Evolutionary conservation across 139 green algal species (phyloP).

Genomic region (Eudorina sp.): DNA sequence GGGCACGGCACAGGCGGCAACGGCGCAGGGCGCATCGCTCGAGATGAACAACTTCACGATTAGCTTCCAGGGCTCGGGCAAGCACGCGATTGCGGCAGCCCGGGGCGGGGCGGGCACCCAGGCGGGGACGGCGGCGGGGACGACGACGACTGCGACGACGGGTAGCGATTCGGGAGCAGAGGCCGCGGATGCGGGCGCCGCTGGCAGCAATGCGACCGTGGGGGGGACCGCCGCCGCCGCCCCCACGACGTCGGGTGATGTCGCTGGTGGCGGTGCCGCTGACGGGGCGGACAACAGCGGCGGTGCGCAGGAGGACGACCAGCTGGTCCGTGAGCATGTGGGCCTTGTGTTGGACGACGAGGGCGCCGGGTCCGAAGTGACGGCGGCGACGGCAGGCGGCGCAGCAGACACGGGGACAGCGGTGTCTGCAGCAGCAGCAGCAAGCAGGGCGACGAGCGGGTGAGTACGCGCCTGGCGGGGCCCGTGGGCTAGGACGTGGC

Average conservation of each 20-base stretch:
- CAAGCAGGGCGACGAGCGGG: too few relatives aligned
- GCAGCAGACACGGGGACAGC: not conserved
- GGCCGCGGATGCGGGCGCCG: not conserved
- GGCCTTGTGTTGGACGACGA: constrained; percentile 18
- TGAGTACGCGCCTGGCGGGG: too few relatives aligned
- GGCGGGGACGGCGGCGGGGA: not conserved
- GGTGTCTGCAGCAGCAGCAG: not conserved
- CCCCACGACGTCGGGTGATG: not conserved
- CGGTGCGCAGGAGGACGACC: not conserved
- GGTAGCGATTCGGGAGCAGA: not conserved
- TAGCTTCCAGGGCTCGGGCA: too few relatives aligned
- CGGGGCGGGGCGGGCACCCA: not conserved
- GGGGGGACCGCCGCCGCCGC: too few relatives aligned
- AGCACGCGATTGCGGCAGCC: too few relatives aligned
- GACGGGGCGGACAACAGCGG: too few relatives aligned
- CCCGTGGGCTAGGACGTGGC: too few relatives aligned
- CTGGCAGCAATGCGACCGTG: not conserved
- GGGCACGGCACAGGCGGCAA: too few relatives aligned
- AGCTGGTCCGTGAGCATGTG: not conserved
- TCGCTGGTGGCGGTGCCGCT: not conserved
- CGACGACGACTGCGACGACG: too few relatives aligned
- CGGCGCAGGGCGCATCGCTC: too few relatives aligned
- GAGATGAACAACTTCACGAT: too few relatives aligned
- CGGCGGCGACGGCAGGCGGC: not conserved
- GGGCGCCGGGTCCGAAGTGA: not conserved